Conservation (phyloP, 2,329 filamentous ascomycete species). For the Didymella arachidicola region DNA sequence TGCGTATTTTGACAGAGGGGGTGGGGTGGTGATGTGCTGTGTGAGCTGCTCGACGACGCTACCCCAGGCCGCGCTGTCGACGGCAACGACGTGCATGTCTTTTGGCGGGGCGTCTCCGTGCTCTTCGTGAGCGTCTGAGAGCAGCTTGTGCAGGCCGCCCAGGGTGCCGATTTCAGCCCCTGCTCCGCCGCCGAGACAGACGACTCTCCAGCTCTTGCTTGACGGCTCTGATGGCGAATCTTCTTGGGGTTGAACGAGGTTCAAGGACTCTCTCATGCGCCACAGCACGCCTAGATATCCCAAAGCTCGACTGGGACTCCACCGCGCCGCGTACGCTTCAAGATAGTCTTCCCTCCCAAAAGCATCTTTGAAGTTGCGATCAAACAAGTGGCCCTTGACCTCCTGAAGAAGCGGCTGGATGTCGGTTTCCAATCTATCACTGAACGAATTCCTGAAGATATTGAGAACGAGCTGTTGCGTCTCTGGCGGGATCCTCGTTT, state of each 20-base stretch:
- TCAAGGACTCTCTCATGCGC: slow-evolving; percentile 41
- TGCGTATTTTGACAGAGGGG: slow-evolving; percentile 57
- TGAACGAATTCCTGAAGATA: slow-evolving; percentile 73
- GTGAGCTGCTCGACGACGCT: slow-evolving; percentile 67
- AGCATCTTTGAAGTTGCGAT: slow-evolving; percentile 81
- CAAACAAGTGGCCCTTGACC: slow-evolving; percentile 85
- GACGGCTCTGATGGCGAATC: background rate
- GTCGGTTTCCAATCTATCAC: slow-evolving; percentile 52
- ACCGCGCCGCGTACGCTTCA: slow-evolving; percentile 84
- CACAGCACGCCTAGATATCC: slow-evolving; percentile 74
- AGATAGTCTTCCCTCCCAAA: slow-evolving; percentile 77
- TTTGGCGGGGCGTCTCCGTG: slow-evolving; percentile 1
- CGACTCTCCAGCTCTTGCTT: slow-evolving; percentile 49
- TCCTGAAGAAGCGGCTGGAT: slow-evolving; percentile 71
- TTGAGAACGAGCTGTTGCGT: slow-evolving; percentile 76
- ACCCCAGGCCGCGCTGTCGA: slow-evolving; percentile 85
- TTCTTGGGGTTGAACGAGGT: background rate
- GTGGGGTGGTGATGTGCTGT: slow-evolving; percentile 61
- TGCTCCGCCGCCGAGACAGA: slow-evolving; percentile 70
- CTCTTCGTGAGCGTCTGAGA: slow-evolving; percentile 24
- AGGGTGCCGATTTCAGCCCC: slow-evolving; percentile 73
- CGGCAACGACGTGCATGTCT: slow-evolving; percentile 62
- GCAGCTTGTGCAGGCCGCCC: slow-evolving; percentile 59
- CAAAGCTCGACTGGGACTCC: slow-evolving; percentile 86
- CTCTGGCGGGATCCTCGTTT: slow-evolving; percentile 54